Base-by-base conservation (phyloP, 805 yeast genomes). In the Lipomyces sp. region DNA sequence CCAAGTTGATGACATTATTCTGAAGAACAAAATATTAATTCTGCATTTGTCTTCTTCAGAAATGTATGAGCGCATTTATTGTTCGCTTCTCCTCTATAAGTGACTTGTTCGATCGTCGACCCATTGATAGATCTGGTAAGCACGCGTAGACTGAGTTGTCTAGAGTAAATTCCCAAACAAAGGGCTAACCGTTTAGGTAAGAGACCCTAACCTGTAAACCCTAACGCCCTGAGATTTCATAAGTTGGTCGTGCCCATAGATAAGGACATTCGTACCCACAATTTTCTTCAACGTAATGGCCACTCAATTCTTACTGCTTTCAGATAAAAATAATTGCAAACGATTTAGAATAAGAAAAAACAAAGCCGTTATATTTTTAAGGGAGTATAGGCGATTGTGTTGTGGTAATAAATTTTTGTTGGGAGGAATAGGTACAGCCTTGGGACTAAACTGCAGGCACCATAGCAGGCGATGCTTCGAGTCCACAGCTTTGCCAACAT, bases 281-380 rank as follows among this genome's bases (percentile, higher is more conserved):
- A 50, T 50, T n/a, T 50, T 50, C 53, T 18, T 50, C 53, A 32
- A 50, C 32, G 53, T 50, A 50, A 50, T 3, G 53, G 53, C 18
- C 53, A 18, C 53, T 50, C 13, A 18, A 50, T 50, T 4, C 45
- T 39, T 13, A 39, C n/a, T 39, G 45, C n/a, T 39, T 39, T 39
- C 5, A 39, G 13, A 39, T 39, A 39, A 39, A 39, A 39, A 10
- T 6, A 39, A 10, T 13, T 39, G 45, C 0, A 39, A 39, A 39
- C 45, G 45, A 39, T 39, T 39, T 39, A 39, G 80, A 39, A 39
- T 39, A 39, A 39, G n/a, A 10, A 7, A 11, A 10, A 11, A 39
- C 13, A 1, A 39, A 8, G 45, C 5, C 10, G 10, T 39, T 39
- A 10, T 39, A 39, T 39, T 39, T 39, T 10, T 7, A 39, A 7